phyloP scores from a whole-genome alignment of 306 rosid species.

The Cercis canadensis region DNA sequence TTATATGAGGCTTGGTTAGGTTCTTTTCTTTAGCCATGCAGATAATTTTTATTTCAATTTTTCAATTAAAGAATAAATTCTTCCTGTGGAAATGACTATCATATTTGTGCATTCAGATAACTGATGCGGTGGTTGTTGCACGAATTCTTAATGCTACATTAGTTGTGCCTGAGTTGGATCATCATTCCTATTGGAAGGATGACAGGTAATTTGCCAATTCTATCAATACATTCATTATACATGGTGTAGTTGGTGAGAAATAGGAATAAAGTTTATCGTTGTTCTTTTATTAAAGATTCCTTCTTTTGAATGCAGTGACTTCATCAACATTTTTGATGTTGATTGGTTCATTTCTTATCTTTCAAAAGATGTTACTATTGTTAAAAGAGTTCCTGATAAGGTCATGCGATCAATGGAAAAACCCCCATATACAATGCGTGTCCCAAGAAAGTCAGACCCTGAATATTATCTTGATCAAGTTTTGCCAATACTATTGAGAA shows the following conservation, averaged over 20 bases:
- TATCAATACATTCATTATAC: slow-evolving; percentile 9
- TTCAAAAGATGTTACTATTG: slow-evolving; percentile 80
- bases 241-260: slow-evolving; percentile 17
- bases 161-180: slow-evolving; percentile 96
- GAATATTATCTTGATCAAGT: slow-evolving; percentile 98
- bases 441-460: slow-evolving; percentile 96
- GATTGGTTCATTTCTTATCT: slow-evolving; percentile 88
- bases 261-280: slow-evolving; percentile 13
- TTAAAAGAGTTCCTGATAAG: slow-evolving; percentile 92
- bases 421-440: slow-evolving; percentile 99
- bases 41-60: not conserved
- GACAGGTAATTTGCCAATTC: slow-evolving; percentile 62
- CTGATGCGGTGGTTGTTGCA: slow-evolving; percentile 97
- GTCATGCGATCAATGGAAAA: slow-evolving; percentile 95
- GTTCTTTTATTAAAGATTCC: slow-evolving; percentile 18
- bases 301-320: slow-evolving; percentile 67
- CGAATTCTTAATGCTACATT: slow-evolving; percentile 96
- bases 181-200: slow-evolving; percentile 92
- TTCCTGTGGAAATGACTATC: slow-evolving; percentile 41
- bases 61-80: not conserved
- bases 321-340: slow-evolving; percentile 80
- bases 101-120: slow-evolving; percentile 66
- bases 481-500: slow-evolving; percentile 86
- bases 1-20: slow-evolving; percentile 33
- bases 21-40: slow-evolving; percentile 8